Conservation (phyloP, 106 monocot genomes). For the Agapanthus africanus region DNA sequence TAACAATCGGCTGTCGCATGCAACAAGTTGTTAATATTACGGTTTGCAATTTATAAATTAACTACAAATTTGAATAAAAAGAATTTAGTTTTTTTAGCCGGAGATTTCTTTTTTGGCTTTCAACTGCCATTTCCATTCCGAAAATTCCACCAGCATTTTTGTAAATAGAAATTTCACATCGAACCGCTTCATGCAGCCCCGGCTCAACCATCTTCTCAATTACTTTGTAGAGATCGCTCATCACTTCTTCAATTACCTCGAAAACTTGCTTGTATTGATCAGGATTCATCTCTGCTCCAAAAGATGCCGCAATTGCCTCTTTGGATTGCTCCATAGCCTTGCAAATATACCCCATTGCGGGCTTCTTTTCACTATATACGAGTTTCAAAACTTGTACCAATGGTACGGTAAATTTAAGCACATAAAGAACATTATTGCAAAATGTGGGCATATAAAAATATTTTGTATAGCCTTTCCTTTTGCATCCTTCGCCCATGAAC, state of each 20-base stretch:
- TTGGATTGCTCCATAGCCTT: background rate
- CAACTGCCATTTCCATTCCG: background rate
- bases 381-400: background rate
- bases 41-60: conserved; percentile 2
- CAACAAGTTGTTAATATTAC: background rate
- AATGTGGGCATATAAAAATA: no score
- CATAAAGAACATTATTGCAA: no score
- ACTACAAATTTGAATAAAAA: background rate
- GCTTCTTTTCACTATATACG: background rate
- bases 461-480: no score
- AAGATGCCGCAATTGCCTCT: background rate
- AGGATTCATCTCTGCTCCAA: background rate
- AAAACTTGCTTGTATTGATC: background rate
- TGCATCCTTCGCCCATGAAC: no score
- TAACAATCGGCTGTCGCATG: background rate
- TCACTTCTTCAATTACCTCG: background rate
- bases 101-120: background rate
- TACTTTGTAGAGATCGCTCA: background rate
- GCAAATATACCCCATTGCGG: conserved; percentile 3
- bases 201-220: background rate
- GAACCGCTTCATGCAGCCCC: background rate
- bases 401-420: background rate
- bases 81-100: background rate
- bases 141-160: no score
- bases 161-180: no score